Evolutionary conservation across 805 yeast genomes (phyloP), one percentile per base, ranked within the genome.

Genomic region (Lachancea thermotolerans): DNA sequence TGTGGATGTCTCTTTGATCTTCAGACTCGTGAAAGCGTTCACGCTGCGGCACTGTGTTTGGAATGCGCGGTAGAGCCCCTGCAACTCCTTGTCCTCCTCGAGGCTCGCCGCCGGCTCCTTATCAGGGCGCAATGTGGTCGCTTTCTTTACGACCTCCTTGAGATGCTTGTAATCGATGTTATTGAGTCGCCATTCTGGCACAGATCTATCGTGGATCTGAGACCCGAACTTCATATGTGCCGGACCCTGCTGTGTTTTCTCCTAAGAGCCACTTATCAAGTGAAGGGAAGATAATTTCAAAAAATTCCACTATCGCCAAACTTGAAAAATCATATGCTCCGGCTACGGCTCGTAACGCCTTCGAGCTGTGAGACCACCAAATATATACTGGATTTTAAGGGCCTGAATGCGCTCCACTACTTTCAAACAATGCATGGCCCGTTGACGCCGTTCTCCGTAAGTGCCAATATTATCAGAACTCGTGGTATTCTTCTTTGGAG

Each of bases 181-280:
- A 65, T 86, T 82, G 49, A 78, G 76, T 55, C 77, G 76, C 97
- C 98, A 90, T 67, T 86, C 93, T 1, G 90, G 88, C 18, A 88
- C 84, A 10, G 95, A 84, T 54, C 87, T 73, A 51, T 77, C 79
- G 43, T 75, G 70, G 17, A 90, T 72, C 57, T 84, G 89, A 35
- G 78, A 72, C 42, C 96, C 96, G 64, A 89, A 90, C 66, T 88
- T 91, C 98, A 90, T 90, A 16, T 9, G 35, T 25, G 14, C 32
- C 5, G 15, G 9, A 16, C 15, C 16, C 18, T 8, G 4, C 33
- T 37, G 12, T 36, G 5, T 31, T 31, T 31, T 31, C 15, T n/a
- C 36, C 12, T 15, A 10, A 16, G 25, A 16, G 25, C 38, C 27
- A 33, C 15, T 33, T 33, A 15, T n/a, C n/a, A 15, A 4, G 9